phyloP scores from a whole-genome alignment of 2,329 filamentous ascomycete species.

The Pyricularia pennisetigena region DNA sequence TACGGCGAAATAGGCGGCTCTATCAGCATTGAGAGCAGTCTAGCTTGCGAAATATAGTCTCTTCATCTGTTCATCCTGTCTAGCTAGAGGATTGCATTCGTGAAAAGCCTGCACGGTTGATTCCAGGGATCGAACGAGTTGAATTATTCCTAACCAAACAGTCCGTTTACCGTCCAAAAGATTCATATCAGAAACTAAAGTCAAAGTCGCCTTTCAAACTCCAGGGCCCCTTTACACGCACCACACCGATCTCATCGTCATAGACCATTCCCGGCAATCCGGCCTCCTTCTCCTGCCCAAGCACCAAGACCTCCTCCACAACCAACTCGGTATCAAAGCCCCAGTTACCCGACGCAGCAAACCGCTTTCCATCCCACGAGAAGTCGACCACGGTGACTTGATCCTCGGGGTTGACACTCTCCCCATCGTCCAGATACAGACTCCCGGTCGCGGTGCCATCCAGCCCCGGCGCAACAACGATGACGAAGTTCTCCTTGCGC shows the following conservation, averaged over 20 bases:
- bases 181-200: background rate
- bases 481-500: conserved; percentile 54
- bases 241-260: background rate
- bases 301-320: conserved; percentile 1
- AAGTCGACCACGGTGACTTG: background rate
- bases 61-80: background rate
- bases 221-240: conserved; percentile 2
- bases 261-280: background rate
- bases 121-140: too few relatives aligned
- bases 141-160: too few relatives aligned
- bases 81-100: background rate
- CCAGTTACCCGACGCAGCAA: conserved; percentile 1
- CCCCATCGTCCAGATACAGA: conserved; percentile 68
- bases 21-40: background rate
- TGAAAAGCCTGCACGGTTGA: too few relatives aligned
- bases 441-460: conserved; percentile 46
- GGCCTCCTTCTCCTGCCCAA: background rate
- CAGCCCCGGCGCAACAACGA: conserved; percentile 51
- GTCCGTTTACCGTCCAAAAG: too few relatives aligned
- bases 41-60: background rate
- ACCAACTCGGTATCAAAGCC: background rate
- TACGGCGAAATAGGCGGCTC: background rate
- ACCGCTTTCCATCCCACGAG: background rate
- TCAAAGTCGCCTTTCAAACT: background rate
- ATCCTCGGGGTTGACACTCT: conserved; percentile 36